Conservation (phyloP, 768 basidiomycete genomes). For the Tricholoma saponaceum region DNA sequence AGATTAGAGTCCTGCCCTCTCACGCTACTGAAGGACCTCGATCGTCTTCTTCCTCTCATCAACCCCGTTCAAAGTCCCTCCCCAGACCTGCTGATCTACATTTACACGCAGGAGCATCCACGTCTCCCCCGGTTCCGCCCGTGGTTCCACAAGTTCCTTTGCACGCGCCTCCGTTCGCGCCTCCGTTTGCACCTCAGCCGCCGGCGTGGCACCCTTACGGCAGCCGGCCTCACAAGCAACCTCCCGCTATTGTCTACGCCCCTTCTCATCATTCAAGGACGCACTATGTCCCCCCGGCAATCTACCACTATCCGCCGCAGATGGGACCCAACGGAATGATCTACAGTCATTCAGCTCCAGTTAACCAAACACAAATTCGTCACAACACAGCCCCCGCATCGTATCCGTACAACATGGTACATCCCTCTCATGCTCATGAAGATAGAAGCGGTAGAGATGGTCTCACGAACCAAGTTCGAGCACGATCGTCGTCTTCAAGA, state of each 20-base stretch:
- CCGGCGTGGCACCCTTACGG: slow-evolving; percentile 27
- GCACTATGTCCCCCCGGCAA: slow-evolving; percentile 57
- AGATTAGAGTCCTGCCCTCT: slow-evolving; percentile 59
- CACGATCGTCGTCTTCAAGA: slow-evolving; percentile 19
- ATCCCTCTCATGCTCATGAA: slow-evolving; percentile 33
- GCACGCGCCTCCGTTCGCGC: slow-evolving; percentile 10
- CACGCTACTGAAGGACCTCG: slow-evolving; percentile 32
- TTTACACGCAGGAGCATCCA: slow-evolving; percentile 14
- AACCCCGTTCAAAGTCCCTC: slow-evolving; percentile 43
- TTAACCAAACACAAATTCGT: slow-evolving; percentile 32
- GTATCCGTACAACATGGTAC: slow-evolving; percentile 29
- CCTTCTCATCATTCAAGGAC: slow-evolving; percentile 41
- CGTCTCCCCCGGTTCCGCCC: slow-evolving; percentile 6
- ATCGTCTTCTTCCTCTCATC: slow-evolving; percentile 28
- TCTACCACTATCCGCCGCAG: slow-evolving; percentile 51
- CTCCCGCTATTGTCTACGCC: slow-evolving; percentile 57
- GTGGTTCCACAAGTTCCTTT: slow-evolving; percentile 1
- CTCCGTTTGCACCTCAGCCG: slow-evolving; percentile 18
- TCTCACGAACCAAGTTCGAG: slow-evolving; percentile 20
- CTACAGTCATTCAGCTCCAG: slow-evolving; percentile 65
- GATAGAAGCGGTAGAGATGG: slow-evolving; percentile 23
- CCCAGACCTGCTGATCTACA: slow-evolving; percentile 34
- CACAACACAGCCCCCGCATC: slow-evolving; percentile 32
- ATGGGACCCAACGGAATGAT: slow-evolving; percentile 58
- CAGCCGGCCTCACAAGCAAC: slow-evolving; percentile 36